phyloP scores from a whole-genome alignment of 2,329 filamentous ascomycete genomes.

The Cladosporium sp. region DNA sequence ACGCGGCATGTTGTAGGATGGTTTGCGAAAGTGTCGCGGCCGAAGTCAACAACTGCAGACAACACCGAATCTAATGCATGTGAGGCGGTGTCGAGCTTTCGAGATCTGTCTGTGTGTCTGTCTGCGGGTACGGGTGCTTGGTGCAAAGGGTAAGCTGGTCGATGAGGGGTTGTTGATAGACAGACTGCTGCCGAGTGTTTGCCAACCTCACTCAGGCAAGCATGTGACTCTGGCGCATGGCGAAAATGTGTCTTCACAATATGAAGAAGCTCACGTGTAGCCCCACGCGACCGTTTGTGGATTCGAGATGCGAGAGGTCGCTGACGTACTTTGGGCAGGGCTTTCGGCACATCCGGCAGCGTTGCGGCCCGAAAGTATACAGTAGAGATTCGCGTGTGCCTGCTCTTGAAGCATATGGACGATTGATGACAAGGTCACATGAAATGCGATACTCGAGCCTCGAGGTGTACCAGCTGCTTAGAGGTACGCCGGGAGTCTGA shows the following conservation, averaged over 20 bases:
- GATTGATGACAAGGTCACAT: background rate
- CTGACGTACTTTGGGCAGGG: background rate
- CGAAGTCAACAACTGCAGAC: background rate
- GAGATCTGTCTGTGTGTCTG: background rate
- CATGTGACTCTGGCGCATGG: conserved; percentile 16
- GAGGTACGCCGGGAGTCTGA: background rate
- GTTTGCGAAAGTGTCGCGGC: background rate
- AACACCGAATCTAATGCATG: conserved; percentile 3
- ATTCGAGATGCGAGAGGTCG: background rate
- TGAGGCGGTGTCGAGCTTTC: conserved; percentile 17
- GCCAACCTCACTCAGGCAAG: background rate
- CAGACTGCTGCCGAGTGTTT: background rate
- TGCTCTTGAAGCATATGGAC: no score
- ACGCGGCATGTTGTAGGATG: conserved; percentile 34
- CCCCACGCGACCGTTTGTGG: conserved; percentile 19
- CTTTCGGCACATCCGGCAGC: background rate
- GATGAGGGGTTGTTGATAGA: background rate
- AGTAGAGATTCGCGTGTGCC: background rate
- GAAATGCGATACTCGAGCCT: background rate
- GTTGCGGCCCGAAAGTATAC: background rate
- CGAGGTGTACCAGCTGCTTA: background rate
- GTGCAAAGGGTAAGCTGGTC: background rate
- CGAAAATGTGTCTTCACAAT: conserved; percentile 11
- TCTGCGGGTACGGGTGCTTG: background rate
- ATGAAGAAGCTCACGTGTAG: conserved; percentile 8